Conservation (phyloP, 116 monocot species). For the Posidonia oceanica region DNA sequence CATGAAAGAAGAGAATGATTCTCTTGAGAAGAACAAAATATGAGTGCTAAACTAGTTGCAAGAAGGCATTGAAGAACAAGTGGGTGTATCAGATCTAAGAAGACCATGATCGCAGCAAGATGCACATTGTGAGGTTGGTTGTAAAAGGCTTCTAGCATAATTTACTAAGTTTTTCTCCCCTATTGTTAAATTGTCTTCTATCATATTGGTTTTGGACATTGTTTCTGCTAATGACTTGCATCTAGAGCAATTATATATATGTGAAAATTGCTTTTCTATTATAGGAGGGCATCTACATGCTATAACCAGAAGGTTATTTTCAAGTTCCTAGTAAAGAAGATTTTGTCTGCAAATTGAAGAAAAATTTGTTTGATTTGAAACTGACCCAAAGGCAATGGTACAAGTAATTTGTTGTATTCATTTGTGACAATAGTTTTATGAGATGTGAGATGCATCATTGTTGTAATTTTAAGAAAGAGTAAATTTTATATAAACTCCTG, state of each 20-base stretch:
- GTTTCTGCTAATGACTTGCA: background rate
- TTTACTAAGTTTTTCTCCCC: background rate
- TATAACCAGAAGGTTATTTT: background rate
- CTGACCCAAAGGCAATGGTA: background rate
- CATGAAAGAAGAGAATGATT: too few relatives aligned
- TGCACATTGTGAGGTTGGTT: background rate
- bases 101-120: too few relatives aligned
- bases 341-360: background rate
- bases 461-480: background rate
- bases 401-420: background rate
- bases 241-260: background rate
- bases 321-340: background rate
- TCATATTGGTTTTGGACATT: background rate
- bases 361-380: background rate
- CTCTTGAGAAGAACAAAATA: too few relatives aligned
- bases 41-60: too few relatives aligned
- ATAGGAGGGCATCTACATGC: slow-evolving; percentile 7
- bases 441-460: background rate
- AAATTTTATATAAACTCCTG: too few relatives aligned
- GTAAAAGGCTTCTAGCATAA: slow-evolving; percentile 4
- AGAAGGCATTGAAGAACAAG: background rate
- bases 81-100: too few relatives aligned
- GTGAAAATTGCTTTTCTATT: slow-evolving; percentile 11
- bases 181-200: slow-evolving; percentile 7
- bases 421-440: background rate